Base-by-base conservation (phyloP, 345 rosid species). In the Heritiera littoralis region DNA sequence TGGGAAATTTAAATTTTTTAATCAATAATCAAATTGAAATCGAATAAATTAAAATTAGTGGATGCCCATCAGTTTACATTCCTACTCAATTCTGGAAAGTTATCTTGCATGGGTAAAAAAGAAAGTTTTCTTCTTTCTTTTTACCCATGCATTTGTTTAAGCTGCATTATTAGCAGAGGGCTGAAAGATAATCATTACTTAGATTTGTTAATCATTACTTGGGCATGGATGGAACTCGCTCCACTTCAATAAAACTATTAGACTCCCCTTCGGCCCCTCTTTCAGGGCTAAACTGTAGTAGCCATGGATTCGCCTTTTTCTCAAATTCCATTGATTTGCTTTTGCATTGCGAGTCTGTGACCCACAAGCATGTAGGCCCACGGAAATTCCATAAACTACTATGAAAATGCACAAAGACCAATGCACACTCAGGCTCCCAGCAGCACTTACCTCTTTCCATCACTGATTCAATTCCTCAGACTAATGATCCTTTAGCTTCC, bases 331-430 rank as follows among this genome's bases (percentile, higher is more conserved):
- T 23, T 2, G 41, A 71, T 64, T 81, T 79, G 82, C 85, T 78
- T 84, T 83, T 75, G 71, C 23, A 14, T 23, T 23, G 28, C 28
- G 28, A 23, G 28, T 23, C 61, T 46, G 70, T 76, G 81, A 61
- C 83, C 86, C 83, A 52, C 79, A 45, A 23, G 32, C 77, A 77
- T 7, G 5, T 76, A 81, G 80, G 78, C 56, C 84, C 80, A 46
- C 1, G 0, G 13, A 20, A 54, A 77, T 30, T 40, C 10, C 13
- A n/a, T 66, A 17, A 8, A 30, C 63, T 59, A 40, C 78, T 11
- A 28, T 48, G 60, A 58, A 64, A 17, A 63, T 77, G 7, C 77
- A 66, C 35, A 76, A 80, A 49, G 56, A 20, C 13, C 75, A 67
- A 40, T 66, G 30, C 32, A 63, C 77, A 52, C 18, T 74, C 82